Base-by-base conservation (phyloP, 176 grass and related monocot species). In the Carex pumila region DNA sequence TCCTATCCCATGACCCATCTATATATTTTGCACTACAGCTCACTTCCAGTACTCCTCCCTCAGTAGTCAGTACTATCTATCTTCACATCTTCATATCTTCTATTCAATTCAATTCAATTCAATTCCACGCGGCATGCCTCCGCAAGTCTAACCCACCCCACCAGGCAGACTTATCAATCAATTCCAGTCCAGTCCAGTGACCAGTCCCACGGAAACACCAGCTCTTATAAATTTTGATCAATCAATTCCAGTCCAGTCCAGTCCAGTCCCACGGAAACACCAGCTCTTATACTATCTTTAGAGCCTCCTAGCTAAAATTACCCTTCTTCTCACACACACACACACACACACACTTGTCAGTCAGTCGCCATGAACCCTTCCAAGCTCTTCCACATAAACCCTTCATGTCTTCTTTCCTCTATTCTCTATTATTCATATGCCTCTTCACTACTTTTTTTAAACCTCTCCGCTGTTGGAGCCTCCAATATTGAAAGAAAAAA, bases 401-500 rank as follows among this genome's bases (percentile, higher is more conserved):
- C 60, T 65, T 71, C 39, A 63, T 74, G 18, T 15, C 55, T 61
- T 13, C 7, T 79, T 52, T 65, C 43, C 8, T 53, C 15, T 64
- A 6, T 49, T 30, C 72, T 79, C 8, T 83, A 18, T 6, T 87
- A 22, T 1, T 72, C 56, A 15, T 86, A 2, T 55, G 18, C 5
- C 49, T 87, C 19, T 65, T 83, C 39, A 2, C 0, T 65, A 2
- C 45, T 53, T 13, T 49, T 76, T 67, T 25, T 25, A 25, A 62
- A 31, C 61, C 79, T 58, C 50, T 25, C 74, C 37, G 52, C 25
- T 87, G 71, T 12, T 61, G 25, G 25, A 25, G 70, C 90, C 85
- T 92, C 70, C 86, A 82, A 17, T 55, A 31, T 29, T 55, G 90
- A 87, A 81, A 87, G 86, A 43, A 90, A 92, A 80, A 97, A 89